Evolutionary conservation across 2,329 filamentous ascomycete genomes (phyloP).

Genomic region (Colletotrichum limetticola): DNA sequence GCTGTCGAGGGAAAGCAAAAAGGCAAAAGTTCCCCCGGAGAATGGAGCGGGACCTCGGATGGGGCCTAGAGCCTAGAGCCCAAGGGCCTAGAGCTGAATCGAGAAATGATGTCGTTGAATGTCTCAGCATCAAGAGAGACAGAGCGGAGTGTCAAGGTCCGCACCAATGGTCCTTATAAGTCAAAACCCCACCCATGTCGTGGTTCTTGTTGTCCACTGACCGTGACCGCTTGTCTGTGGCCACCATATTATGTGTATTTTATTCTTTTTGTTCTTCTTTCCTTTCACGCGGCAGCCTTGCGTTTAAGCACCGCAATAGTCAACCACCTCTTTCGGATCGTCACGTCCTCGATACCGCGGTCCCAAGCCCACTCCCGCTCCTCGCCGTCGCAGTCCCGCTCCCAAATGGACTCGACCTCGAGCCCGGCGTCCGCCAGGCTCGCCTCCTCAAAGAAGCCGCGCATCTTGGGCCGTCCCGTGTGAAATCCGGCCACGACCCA

Average conservation of each 20-base stretch:
- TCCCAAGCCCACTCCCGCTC: slow-evolving; percentile 71
- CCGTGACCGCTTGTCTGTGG: too few species aligned
- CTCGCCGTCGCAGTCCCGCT: slow-evolving; percentile 73
- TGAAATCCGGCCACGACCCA: slow-evolving; percentile 79
- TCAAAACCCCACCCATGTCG: neutral
- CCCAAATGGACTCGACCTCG: slow-evolving; percentile 73
- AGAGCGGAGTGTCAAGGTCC: too few species aligned
- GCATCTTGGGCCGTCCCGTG: slow-evolving; percentile 73
- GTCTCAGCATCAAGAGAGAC: too few species aligned
- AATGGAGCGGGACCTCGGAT: too few species aligned
- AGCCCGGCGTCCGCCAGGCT: slow-evolving; percentile 62
- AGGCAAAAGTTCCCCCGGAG: too few species aligned
- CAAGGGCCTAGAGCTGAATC: too few species aligned
- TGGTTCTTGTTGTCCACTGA: too few species aligned
- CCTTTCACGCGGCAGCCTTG: slow-evolving; percentile 17
- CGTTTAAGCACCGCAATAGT: slow-evolving; percentile 66
- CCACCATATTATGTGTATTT: too few species aligned
- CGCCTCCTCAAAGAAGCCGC: slow-evolving; percentile 68
- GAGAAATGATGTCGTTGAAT: too few species aligned
- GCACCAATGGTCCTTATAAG: slow-evolving; percentile 1
- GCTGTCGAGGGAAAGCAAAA: too few species aligned
- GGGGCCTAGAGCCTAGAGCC: too few species aligned
- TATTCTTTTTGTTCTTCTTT: neutral
- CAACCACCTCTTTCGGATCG: slow-evolving; percentile 77
- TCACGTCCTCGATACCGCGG: slow-evolving; percentile 69